These are phyloP conservation scores for Coemansia furcata DNA, from an alignment of 192 early-diverging fungal species.

Conservation along the genomic window DNA sequence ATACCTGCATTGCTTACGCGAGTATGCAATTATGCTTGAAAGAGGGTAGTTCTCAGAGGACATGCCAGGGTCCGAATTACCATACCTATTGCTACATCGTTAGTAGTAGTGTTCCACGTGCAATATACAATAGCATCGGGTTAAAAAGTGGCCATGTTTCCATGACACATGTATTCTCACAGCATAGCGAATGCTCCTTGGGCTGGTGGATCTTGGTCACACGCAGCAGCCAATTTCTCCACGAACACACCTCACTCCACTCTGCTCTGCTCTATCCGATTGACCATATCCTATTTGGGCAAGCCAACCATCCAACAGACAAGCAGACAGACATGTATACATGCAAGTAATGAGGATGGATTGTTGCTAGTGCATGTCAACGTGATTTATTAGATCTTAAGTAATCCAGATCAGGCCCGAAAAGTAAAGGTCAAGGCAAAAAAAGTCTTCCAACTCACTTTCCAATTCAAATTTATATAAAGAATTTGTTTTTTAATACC, in stretches of 20 bases:
- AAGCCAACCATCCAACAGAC: background rate
- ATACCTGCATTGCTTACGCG: too few species aligned
- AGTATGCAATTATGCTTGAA: too few species aligned
- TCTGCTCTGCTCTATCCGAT: background rate
- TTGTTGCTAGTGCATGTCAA: background rate
- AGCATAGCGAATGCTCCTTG: too few species aligned
- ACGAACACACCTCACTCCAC: background rate
- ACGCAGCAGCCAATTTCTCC: background rate
- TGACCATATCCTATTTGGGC: background rate
- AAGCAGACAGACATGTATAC: background rate
- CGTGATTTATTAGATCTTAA: background rate
- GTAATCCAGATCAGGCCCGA: background rate
- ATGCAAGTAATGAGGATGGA: background rate
- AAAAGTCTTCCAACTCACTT: background rate
- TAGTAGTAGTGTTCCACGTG: too few species aligned
- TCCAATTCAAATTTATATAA: background rate
- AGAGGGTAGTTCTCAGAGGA: too few species aligned
- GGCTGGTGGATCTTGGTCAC: background rate
- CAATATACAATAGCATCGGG: too few species aligned
- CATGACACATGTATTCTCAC: too few species aligned
- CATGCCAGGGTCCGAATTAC: too few species aligned
- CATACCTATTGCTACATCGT: too few species aligned
- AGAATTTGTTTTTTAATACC: background rate
- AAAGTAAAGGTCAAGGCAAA: background rate
- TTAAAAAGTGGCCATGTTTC: too few species aligned